Evolutionary conservation across 345 rosid species (phyloP).

Genomic region (Kernera saxatilis): DNA sequence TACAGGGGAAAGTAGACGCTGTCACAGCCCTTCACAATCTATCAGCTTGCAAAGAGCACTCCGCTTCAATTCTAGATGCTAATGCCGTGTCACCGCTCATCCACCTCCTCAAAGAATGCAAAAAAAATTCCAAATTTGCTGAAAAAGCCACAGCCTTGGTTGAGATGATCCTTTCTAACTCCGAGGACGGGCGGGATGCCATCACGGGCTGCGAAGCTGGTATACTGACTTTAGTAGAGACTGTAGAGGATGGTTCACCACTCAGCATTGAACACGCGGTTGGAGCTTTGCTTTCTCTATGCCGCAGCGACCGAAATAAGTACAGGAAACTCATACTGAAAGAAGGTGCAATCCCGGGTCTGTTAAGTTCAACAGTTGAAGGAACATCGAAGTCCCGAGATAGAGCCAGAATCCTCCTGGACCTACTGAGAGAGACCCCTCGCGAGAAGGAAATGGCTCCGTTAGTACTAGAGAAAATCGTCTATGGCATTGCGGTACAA

Average conservation of each 20-base stretch:
- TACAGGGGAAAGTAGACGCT: conserved; percentile 75
- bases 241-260: conserved; percentile 71
- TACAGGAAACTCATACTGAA: conserved; percentile 60
- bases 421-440: conserved; percentile 63
- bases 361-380: conserved; percentile 58
- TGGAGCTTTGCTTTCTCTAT: conserved; percentile 54
- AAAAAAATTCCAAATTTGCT: conserved; percentile 70
- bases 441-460: conserved; percentile 53
- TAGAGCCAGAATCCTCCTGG: conserved; percentile 57
- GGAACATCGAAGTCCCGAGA: conserved; percentile 61
- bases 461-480: conserved; percentile 50
- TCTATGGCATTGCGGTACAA: conserved; percentile 52
- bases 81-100: conserved; percentile 61
- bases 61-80: conserved; percentile 42
- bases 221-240: conserved; percentile 65
- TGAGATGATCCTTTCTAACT: conserved; percentile 53
- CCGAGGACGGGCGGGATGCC: conserved; percentile 64
- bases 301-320: conserved; percentile 51
- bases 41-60: conserved; percentile 47
- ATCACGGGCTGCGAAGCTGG: conserved; percentile 49
- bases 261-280: conserved; percentile 58
- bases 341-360: conserved; percentile 81
- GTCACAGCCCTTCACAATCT: conserved; percentile 71
- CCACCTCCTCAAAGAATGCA: conserved; percentile 64
- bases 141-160: conserved; percentile 62